Evolutionary conservation across 176 grass and related monocot genomes (phyloP).

Genomic region (Poa annua): DNA sequence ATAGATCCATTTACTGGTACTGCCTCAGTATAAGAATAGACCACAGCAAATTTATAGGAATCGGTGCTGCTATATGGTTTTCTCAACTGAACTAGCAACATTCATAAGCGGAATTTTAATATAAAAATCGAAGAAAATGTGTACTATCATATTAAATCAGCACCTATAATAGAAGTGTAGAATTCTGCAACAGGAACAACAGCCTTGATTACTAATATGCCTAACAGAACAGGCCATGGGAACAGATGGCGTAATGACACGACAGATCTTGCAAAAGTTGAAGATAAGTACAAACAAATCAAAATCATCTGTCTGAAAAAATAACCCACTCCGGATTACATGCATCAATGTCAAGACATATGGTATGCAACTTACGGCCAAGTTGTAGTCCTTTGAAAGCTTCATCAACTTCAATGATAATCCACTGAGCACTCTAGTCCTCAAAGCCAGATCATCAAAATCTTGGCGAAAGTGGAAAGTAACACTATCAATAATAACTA

Average conservation of each 20-base stretch:
- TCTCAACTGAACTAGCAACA: not conserved
- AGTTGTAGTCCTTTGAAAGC: constrained; percentile 66
- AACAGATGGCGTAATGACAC: not conserved
- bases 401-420: constrained; percentile 95
- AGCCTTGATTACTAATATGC: not conserved
- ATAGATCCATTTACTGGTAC: constrained; percentile 20
- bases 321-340: not conserved
- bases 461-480: constrained; percentile 98
- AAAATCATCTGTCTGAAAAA: constrained; percentile 7
- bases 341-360: not conserved
- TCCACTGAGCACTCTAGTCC: constrained; percentile 82
- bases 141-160: not conserved
- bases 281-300: not conserved
- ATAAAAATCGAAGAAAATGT: not conserved
- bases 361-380: constrained; percentile 58
- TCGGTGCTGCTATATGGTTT: not conserved
- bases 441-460: constrained; percentile 87
- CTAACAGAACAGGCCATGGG: not conserved
- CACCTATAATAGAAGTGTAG: not conserved
- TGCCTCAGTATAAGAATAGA: too few relatives aligned
- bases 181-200: not conserved
- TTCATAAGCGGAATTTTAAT: not conserved
- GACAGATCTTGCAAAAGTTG: not conserved
- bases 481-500: constrained; percentile 89
- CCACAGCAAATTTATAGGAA: not conserved